These are phyloP conservation scores for Cinnamomum chago DNA, from an alignment of 164 flowering plant species.

Conservation along the genomic window DNA sequence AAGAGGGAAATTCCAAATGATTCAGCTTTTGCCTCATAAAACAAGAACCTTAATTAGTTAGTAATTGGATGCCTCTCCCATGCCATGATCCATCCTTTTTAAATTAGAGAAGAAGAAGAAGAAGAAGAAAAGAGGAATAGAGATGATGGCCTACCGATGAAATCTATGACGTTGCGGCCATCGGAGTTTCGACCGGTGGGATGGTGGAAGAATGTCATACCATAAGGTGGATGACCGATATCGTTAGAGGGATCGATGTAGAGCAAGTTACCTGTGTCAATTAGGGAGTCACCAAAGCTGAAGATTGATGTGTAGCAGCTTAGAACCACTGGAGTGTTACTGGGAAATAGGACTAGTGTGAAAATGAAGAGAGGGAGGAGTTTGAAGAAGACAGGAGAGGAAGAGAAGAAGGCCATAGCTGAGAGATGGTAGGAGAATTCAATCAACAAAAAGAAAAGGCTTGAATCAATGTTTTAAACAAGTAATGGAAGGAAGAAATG, in stretches of 20 bases:
- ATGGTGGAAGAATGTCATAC: constrained; percentile 40
- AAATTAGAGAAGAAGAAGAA: too few relatives aligned
- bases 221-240: constrained; percentile 40
- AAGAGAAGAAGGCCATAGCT: background rate
- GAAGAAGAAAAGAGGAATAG: background rate
- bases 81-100: too few relatives aligned
- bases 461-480: too few relatives aligned
- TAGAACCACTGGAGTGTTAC: background rate
- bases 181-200: constrained; percentile 58
- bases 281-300: constrained; percentile 53
- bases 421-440: too few relatives aligned
- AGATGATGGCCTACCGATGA: constrained; percentile 34
- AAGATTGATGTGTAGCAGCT: constrained; percentile 35
- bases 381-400: background rate
- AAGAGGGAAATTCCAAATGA: constrained; percentile 37
- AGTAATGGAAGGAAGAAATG: too few relatives aligned
- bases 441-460: too few relatives aligned
- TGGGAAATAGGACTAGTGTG: background rate
- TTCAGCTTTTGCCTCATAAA: background rate
- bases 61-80: too few relatives aligned
- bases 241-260: constrained; percentile 25
- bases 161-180: constrained; percentile 54
- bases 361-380: background rate
- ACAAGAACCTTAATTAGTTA: too few relatives aligned
- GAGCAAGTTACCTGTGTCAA: constrained; percentile 55